Percentiles rank a stretch among this genome's conserved stretches.
Evolutionary conservation across 768 basidiomycete species (phyloP).

Genomic region (Kwoniella bestiolae): DNA sequence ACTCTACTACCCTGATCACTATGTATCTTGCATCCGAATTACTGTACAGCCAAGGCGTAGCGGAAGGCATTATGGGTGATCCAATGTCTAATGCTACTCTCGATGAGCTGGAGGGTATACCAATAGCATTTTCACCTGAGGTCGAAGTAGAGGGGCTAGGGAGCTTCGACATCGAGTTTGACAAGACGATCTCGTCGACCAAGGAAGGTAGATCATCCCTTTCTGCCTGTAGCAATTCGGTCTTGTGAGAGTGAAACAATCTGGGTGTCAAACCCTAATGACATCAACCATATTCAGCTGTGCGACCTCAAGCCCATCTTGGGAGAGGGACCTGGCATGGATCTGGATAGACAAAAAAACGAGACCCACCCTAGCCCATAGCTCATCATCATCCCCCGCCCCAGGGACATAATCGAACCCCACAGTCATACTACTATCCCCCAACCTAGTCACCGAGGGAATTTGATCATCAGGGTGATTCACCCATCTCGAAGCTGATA

Average conservation of each 20-base stretch:
- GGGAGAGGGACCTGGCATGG: too few species aligned
- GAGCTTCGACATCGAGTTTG: neutral
- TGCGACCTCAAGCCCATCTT: too few species aligned
- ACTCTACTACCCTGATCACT: conserved; percentile 16
- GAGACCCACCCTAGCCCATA: conserved; percentile 75
- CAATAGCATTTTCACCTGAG: neutral
- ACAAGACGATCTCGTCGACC: conserved; percentile 35
- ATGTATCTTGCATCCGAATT: neutral
- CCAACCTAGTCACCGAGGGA: conserved; percentile 36
- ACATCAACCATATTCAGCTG: too few species aligned
- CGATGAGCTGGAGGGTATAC: conserved; percentile 16
- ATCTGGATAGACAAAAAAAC: neutral
- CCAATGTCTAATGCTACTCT: conserved; percentile 36
- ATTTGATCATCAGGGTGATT: conserved; percentile 44
- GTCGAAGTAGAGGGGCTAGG: neutral
- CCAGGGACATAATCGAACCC: conserved; percentile 91
- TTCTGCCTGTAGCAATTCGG: conserved; percentile 61
- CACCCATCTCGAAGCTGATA: conserved; percentile 80
- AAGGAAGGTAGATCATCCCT: conserved; percentile 64
- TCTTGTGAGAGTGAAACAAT: conserved; percentile 70
- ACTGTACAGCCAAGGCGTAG: neutral
- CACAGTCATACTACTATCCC: conserved; percentile 59
- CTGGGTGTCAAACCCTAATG: conserved; percentile 78
- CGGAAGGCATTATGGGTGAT: conserved; percentile 12
- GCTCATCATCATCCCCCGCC: conserved; percentile 91